A percentile compares a stretch with the other conserved stretches of the same genome.
Evolutionary conservation across 371 early-diverging fungal species (phyloP).

Genomic region (Mucor piriformis): DNA sequence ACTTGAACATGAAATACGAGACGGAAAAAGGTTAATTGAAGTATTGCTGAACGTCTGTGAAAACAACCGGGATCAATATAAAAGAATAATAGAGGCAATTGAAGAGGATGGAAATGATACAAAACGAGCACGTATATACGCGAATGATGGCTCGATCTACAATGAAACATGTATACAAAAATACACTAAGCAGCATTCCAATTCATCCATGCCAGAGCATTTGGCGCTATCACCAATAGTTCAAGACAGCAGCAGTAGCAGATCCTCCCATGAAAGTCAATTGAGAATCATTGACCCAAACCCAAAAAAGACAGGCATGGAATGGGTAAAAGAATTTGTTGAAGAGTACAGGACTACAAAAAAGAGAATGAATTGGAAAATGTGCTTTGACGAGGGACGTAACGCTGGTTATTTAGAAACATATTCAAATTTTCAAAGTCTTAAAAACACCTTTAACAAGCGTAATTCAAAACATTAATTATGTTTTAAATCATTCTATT

Average conservation of each 20-base stretch:
- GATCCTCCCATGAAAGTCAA: constrained; percentile 4
- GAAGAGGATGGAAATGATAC: no score
- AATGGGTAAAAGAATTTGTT: constrained; percentile 19
- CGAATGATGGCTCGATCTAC: constrained; percentile 18
- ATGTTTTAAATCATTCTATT: constrained; percentile 16
- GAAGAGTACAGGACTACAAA: constrained; percentile 17
- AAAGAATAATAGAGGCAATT: constrained; percentile 18
- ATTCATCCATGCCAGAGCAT: constrained; percentile 14
- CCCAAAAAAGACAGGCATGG: constrained; percentile 18
- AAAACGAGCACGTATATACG: no score
- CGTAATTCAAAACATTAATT: constrained; percentile 21
- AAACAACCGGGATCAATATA: constrained; percentile 17
- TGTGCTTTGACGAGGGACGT: constrained; percentile 18
- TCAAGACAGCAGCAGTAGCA: constrained; percentile 13
- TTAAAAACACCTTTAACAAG: constrained; percentile 23
- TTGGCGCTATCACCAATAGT: constrained; percentile 17
- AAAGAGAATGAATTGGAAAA: constrained; percentile 23
- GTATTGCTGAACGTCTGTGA: constrained; percentile 16
- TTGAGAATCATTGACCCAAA: constrained; percentile 13
- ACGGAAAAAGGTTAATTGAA: constrained; percentile 15
- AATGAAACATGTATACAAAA: constrained; percentile 20
- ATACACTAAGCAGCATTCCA: constrained; percentile 9
- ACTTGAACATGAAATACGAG: constrained; percentile 19
- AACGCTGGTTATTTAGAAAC: constrained; percentile 19
- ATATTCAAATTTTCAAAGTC: constrained; percentile 21